A percentile compares a stretch with the other conserved stretches of the same genome.
Conservation (phyloP, 495 filamentous ascomycete species). For the Poronia punctata region DNA sequence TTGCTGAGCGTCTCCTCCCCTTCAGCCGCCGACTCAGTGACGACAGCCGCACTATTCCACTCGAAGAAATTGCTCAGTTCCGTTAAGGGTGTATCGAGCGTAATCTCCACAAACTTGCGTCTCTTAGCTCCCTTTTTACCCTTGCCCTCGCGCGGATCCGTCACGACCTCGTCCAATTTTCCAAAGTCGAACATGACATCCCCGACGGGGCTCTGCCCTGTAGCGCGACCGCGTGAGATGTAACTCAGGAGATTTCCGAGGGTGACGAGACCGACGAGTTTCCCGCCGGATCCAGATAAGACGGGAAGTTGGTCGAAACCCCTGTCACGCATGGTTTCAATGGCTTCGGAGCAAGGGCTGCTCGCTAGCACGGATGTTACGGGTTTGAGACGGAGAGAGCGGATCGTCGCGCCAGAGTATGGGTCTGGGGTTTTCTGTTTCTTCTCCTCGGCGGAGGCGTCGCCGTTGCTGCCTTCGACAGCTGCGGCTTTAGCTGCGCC, state of each 20-base stretch:
- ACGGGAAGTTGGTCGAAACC: conserved; percentile 96
- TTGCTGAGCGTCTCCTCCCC: conserved; percentile 52
- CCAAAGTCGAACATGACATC: conserved; percentile 97
- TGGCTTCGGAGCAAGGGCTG: conserved; percentile 69
- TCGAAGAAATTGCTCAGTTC: conserved; percentile 89
- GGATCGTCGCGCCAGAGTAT: conserved; percentile 67
- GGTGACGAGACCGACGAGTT: conserved; percentile 84
- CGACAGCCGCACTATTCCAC: conserved; percentile 93
- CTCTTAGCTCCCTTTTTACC: conserved; percentile 35
- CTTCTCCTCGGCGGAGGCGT: conserved; percentile 19
- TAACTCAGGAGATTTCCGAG: conserved; percentile 90
- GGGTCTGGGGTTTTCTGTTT: conserved; percentile 45
- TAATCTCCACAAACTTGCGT: conserved; percentile 87
- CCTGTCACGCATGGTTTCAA: conserved; percentile 95
- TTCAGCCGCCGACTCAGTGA: conserved; percentile 59
- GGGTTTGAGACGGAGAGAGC: conserved; percentile 78
- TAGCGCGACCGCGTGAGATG: conserved; percentile 73
- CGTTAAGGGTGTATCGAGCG: conserved; percentile 75
- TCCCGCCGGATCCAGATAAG: conserved; percentile 56
- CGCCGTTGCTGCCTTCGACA: conserved; percentile 36
- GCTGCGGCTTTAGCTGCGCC: conserved; percentile 30
- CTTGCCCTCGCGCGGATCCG: conserved; percentile 61
- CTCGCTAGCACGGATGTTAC: conserved; percentile 71
- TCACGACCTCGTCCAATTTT: conserved; percentile 79
- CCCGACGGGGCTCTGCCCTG: conserved; percentile 59